Evolutionary conservation across 768 basidiomycete genomes (phyloP).

Genomic region (Suillus weaverae): DNA sequence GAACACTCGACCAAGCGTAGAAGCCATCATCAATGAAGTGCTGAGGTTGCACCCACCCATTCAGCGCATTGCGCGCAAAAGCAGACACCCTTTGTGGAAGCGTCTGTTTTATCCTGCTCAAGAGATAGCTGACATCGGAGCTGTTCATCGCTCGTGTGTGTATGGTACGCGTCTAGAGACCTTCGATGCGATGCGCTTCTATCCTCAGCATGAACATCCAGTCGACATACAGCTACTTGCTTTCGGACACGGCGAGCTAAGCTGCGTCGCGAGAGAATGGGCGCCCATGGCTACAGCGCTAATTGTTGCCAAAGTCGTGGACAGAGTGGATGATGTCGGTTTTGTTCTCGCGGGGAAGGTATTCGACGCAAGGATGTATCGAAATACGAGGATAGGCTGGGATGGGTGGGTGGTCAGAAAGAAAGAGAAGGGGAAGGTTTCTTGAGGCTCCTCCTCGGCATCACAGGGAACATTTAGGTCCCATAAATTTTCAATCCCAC

Average conservation of each 20-base stretch:
- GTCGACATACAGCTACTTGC: constrained; percentile 31
- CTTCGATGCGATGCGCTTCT: constrained; percentile 47
- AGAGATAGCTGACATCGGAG: constrained; percentile 27
- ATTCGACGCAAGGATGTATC: neutral
- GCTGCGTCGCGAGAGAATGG: constrained; percentile 46
- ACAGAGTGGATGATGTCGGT: constrained; percentile 31
- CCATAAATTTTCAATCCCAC: too few relatives aligned
- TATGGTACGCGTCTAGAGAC: constrained; percentile 35
- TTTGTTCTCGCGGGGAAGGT: constrained; percentile 19
- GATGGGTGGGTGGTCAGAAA: constrained; percentile 37
- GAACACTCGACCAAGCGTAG: constrained; percentile 18
- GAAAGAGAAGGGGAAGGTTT: neutral
- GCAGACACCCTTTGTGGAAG: constrained; percentile 15
- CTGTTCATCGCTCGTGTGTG: constrained; percentile 10
- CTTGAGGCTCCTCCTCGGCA: neutral
- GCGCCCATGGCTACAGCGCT: constrained; percentile 53
- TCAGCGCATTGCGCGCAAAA: constrained; percentile 12
- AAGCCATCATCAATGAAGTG: constrained; percentile 27
- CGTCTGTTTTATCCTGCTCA: constrained; percentile 11
- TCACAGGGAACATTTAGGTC: too few relatives aligned
- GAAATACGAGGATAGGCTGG: constrained; percentile 45
- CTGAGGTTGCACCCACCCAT: constrained; percentile 31
- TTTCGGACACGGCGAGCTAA: constrained; percentile 45
- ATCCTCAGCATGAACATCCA: constrained; percentile 25
- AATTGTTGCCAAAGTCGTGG: constrained; percentile 44